These are phyloP conservation scores for Rusavskia elegans DNA, from an alignment of 495 filamentous ascomycete genomes.

Conservation along the genomic window DNA sequence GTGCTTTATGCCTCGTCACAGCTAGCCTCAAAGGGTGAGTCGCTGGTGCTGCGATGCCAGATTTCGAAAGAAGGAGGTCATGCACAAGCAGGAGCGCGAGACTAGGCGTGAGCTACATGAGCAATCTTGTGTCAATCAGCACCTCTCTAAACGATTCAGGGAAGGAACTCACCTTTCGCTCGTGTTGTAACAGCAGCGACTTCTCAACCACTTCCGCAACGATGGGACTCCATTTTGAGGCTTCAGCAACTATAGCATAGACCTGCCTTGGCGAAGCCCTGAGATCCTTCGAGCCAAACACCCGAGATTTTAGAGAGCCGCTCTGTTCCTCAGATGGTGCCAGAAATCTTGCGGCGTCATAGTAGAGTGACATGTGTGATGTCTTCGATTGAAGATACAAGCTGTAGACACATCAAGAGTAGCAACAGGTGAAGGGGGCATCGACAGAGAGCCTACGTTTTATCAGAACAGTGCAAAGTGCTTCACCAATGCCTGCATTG, in stretches of 20 bases:
- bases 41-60: slow-evolving; percentile 60
- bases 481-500: too few relatives aligned
- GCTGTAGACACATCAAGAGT: too few relatives aligned
- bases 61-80: slow-evolving; percentile 67
- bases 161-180: slow-evolving; percentile 54
- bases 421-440: too few relatives aligned
- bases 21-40: slow-evolving; percentile 60
- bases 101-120: slow-evolving; percentile 55
- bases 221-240: slow-evolving; percentile 76
- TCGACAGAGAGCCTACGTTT: too few relatives aligned
- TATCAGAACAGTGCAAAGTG: too few relatives aligned
- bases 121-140: slow-evolving; percentile 27
- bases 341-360: slow-evolving; percentile 68
- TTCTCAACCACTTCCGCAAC: slow-evolving; percentile 75
- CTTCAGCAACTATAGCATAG: slow-evolving; percentile 71
- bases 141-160: slow-evolving; percentile 2
- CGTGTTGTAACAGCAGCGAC: slow-evolving; percentile 49
- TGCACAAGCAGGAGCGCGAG: slow-evolving; percentile 72
- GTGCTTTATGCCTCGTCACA: slow-evolving; percentile 64
- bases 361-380: slow-evolving; percentile 73
- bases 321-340: slow-evolving; percentile 40
- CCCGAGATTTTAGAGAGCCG: slow-evolving; percentile 66
- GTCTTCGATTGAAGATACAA: too few relatives aligned
- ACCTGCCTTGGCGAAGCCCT: slow-evolving; percentile 69
- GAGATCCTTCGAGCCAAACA: slow-evolving; percentile 53